Evolutionary conservation across 192 early-diverging fungal species (phyloP).

Genomic region (Umbelopsis sp.): DNA sequence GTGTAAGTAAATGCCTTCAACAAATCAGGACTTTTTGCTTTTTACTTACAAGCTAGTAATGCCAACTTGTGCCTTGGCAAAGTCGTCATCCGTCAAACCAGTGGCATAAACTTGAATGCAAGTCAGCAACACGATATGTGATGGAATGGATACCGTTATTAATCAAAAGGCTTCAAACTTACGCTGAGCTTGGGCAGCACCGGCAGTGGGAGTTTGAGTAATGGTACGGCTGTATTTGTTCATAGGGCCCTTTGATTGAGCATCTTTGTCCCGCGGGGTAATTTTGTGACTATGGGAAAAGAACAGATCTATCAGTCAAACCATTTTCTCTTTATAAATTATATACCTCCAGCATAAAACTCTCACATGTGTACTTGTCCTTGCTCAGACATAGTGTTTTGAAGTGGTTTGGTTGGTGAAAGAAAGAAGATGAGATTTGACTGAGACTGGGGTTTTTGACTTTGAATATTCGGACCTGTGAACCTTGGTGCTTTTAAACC

Average conservation of each 20-base stretch:
- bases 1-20: background rate
- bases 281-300: slow-evolving; percentile 29
- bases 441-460: background rate
- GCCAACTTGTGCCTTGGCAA: slow-evolving; percentile 90
- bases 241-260: slow-evolving; percentile 30
- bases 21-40: background rate
- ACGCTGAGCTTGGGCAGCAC: slow-evolving; percentile 87
- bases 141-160: background rate
- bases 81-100: slow-evolving; percentile 80
- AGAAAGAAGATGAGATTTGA: background rate
- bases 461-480: background rate
- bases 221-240: slow-evolving; percentile 79
- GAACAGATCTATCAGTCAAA: no score
- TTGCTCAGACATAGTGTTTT: slow-evolving; percentile 12
- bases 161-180: slow-evolving; percentile 26
- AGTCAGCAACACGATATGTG: background rate
- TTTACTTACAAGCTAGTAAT: slow-evolving; percentile 86
- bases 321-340: no score
- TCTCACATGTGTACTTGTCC: slow-evolving; percentile 27
- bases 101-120: slow-evolving; percentile 78
- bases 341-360: no score
- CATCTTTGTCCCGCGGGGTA: slow-evolving; percentile 24
- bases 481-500: background rate
- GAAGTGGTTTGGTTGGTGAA: background rate
- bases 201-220: slow-evolving; percentile 81